Evolutionary conservation across 768 basidiomycete species (phyloP).

Genomic region (Pleurotus giganteus): DNA sequence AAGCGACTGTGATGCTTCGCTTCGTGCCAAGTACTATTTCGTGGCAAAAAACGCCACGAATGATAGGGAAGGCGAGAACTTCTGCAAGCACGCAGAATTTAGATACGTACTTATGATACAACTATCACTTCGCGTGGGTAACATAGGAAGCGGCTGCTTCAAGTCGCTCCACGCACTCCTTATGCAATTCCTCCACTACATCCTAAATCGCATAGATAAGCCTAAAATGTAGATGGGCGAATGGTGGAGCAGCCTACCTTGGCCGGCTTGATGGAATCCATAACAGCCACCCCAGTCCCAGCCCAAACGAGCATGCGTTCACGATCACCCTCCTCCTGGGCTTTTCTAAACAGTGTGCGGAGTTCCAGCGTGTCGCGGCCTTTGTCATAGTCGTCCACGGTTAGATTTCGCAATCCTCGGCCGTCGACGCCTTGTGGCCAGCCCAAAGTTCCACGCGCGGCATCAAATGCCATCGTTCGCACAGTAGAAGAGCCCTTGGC

Average conservation of each 20-base stretch:
- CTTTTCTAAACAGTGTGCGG: slow-evolving; percentile 44
- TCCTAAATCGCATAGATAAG: slow-evolving; percentile 37
- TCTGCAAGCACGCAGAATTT: no score
- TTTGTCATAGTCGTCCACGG: slow-evolving; percentile 53
- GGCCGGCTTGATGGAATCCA: slow-evolving; percentile 41
- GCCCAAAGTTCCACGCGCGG: slow-evolving; percentile 49
- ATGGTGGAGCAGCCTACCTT: slow-evolving; percentile 23
- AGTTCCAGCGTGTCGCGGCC: slow-evolving; percentile 44
- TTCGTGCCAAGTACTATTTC: no score
- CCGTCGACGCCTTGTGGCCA: slow-evolving; percentile 68
- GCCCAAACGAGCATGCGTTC: slow-evolving; percentile 64
- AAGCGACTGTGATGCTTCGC: no score
- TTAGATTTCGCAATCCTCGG: slow-evolving; percentile 55
- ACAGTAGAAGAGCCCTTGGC: slow-evolving; percentile 46
- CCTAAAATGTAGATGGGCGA: neutral
- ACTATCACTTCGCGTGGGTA: neutral
- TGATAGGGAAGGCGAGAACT: no score
- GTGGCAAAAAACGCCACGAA: no score
- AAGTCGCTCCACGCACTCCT: slow-evolving; percentile 40
- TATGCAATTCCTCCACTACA: slow-evolving; percentile 50
- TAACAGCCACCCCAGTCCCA: slow-evolving; percentile 60
- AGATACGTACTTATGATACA: neutral
- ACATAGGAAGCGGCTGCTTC: slow-evolving; percentile 20
- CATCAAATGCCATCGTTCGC: slow-evolving; percentile 64
- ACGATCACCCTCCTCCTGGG: slow-evolving; percentile 40